These are phyloP conservation scores for Nicotiana attenuata DNA, from an alignment of 257 asterid genomes.

Conservation along the genomic window DNA sequence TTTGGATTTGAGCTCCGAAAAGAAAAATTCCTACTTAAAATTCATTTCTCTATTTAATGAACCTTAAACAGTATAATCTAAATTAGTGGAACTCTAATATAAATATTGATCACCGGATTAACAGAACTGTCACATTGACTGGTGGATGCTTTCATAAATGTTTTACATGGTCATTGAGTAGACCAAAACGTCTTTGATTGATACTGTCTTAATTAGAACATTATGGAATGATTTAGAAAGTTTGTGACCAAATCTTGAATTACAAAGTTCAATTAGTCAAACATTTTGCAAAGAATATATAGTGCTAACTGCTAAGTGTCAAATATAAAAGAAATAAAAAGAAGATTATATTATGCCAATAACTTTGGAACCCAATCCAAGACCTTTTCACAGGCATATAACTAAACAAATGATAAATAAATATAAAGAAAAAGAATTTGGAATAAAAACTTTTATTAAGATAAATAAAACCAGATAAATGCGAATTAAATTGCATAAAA, in stretches of 20 bases:
- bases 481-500: not conserved
- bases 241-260: not conserved
- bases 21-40: no score
- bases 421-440: not conserved
- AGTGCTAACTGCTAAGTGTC: not conserved
- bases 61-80: no score
- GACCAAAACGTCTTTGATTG: no score
- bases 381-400: not conserved
- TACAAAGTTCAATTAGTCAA: not conserved
- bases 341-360: not conserved
- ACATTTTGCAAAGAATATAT: not conserved
- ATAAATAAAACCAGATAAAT: not conserved
- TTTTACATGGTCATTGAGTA: no score
- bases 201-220: no score
- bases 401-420: not conserved
- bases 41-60: no score
- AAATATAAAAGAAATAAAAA: not conserved
- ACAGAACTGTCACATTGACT: no score
- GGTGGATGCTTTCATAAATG: no score
- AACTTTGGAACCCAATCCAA: not conserved
- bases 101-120: no score
- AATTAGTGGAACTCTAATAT: no score
- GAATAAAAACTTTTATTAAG: not conserved
- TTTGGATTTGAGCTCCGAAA: no score
- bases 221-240: no score